These are phyloP conservation scores for Boletus subparvulus DNA, from an alignment of 768 basidiomycete species.

Conservation along the genomic window DNA sequence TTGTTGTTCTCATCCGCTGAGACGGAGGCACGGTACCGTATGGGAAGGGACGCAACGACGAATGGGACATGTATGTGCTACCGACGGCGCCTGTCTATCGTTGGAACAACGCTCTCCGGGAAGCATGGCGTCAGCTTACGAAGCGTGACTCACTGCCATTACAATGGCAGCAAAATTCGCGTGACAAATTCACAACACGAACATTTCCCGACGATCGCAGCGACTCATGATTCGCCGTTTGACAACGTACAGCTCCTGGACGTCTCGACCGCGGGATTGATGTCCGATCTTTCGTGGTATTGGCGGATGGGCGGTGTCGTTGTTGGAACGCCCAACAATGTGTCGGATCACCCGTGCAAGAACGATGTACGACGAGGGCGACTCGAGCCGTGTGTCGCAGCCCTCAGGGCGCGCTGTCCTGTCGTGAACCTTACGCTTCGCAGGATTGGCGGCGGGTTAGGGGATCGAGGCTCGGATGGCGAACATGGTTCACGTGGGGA, in stretches of 20 bases:
- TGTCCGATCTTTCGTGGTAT: constrained; percentile 56
- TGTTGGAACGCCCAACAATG: constrained; percentile 48
- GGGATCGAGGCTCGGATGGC: not conserved
- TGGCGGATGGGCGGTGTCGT: constrained; percentile 62
- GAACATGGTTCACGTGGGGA: not conserved
- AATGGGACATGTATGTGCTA: no score
- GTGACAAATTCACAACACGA: constrained; percentile 17
- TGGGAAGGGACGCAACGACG: no score
- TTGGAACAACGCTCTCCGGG: no score
- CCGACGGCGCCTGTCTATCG: no score
- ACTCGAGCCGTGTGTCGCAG: not conserved
- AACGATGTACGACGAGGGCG: constrained; percentile 52
- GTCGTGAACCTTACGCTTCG: constrained; percentile 25
- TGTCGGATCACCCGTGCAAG: constrained; percentile 54
- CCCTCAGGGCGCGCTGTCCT: constrained; percentile 46
- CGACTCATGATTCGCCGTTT: constrained; percentile 47
- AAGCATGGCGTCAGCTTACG: no score
- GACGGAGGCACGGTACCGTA: no score
- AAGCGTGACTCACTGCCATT: constrained; percentile 13
- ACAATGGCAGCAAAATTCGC: constrained; percentile 29
- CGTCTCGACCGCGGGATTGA: constrained; percentile 50
- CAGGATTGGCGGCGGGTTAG: constrained; percentile 44
- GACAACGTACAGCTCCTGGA: constrained; percentile 55
- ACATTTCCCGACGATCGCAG: constrained; percentile 30
- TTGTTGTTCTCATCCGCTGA: no score